Base-by-base conservation (phyloP, 768 basidiomycete species). In the Tulasnella sp. region DNA sequence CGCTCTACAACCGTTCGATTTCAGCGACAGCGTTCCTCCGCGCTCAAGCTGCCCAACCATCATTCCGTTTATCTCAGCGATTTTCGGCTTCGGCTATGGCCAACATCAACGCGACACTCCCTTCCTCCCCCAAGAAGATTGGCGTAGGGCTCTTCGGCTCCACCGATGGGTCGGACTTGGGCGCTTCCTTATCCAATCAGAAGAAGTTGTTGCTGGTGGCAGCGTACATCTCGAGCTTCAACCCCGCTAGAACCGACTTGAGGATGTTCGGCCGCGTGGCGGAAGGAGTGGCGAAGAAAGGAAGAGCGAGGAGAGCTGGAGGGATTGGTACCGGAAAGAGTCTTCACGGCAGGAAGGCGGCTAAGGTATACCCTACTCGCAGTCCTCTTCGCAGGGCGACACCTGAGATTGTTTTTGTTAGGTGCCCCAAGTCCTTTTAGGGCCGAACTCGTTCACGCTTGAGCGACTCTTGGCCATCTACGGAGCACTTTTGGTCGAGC, bases 381-480 rank as follows among this genome's bases (percentile, higher is more conserved):
- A 6, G n/a, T 63, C 19, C 36, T n/a, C 47, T 73, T 71, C 41
- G 74, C 75, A 34, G 73, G 74, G 44, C 73, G 73, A 6, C 29
- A 42, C 22, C 26, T 4, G 1, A 7, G 19, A 34, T 26, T 2
- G 19, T 52, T 3, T 7, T 26, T 22, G n/a, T 52, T 44, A 92
- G 90, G 81, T 89, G 17, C 86, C 93, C 1, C 91, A 93, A 76
- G 82, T 89, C n/a, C 84, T 94, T 4, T 80, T 91, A 2, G 94
- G 94, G 1, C 94, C 94, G 2, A 82, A 85, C 39, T 80, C 89
- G 1, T 95, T 95, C 77, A 87, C 90, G 0, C 79, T 95, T 0
- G 94, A 95, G 76, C 81, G 94, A 36, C 80, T 96, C 69, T 77
- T 92, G 3, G 93, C 91, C 0, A 90, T 95, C 68, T 83, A 95